phyloP scores from a whole-genome alignment of 768 basidiomycete species.

The Lactarius quietus region DNA sequence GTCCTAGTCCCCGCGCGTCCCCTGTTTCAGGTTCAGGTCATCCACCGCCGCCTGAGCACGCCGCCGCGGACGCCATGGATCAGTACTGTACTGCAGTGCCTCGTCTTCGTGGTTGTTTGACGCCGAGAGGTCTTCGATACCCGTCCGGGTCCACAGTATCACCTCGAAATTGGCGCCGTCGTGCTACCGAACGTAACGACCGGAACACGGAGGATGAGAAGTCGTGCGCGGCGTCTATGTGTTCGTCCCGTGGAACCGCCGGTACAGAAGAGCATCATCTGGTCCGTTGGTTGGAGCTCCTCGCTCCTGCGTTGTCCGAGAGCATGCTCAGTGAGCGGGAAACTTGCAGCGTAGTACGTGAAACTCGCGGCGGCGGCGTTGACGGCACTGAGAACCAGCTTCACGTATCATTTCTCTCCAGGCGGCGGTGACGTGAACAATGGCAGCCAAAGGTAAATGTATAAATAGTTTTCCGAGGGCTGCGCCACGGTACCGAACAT shows the following conservation, averaged over 20 bases:
- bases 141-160: constrained; percentile 97
- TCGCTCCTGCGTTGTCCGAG: constrained; percentile 84
- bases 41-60: background rate
- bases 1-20: constrained; percentile 39
- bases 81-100: too few relatives aligned
- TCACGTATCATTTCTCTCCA: constrained; percentile 76
- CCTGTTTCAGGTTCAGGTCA: constrained; percentile 21
- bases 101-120: constrained; percentile 48
- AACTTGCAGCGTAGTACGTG: constrained; percentile 93
- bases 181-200: constrained; percentile 94
- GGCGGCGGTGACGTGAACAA: constrained; percentile 87
- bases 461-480: constrained; percentile 97
- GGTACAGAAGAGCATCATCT: constrained; percentile 99
- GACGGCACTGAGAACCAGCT: constrained; percentile 87
- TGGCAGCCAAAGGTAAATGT: constrained; percentile 91
- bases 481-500: constrained; percentile 93
- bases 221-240: constrained; percentile 98
- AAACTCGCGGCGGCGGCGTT: constrained; percentile 90
- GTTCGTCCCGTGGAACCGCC: constrained; percentile 96
- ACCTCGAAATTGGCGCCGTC: constrained; percentile 92
- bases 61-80: background rate
- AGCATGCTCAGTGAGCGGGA: constrained; percentile 89
- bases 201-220: constrained; percentile 88
- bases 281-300: constrained; percentile 94
- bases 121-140: constrained; percentile 87